phyloP scores from a whole-genome alignment of 1,284 basidiomycete genomes.

The Vanrija humicola region DNA sequence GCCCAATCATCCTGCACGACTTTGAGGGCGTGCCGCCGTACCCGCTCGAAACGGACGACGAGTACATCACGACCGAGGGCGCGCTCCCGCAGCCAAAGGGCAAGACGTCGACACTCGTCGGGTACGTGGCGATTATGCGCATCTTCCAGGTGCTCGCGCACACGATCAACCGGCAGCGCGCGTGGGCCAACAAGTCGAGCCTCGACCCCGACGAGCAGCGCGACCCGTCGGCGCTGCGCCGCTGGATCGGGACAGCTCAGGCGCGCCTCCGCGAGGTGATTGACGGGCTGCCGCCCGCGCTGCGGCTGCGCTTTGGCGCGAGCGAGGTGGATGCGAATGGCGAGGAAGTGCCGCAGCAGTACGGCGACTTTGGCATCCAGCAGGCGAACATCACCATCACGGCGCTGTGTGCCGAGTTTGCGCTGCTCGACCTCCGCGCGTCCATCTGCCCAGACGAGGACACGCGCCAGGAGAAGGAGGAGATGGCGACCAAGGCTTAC shows the following conservation, averaged over 20 bases:
- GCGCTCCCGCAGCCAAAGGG: slow-evolving; percentile 12
- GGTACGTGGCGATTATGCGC: slow-evolving; percentile 20
- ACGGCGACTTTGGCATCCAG: slow-evolving; percentile 24
- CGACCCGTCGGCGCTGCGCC: background rate
- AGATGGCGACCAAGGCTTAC: slow-evolving; percentile 25
- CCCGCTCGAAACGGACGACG: slow-evolving; percentile 33
- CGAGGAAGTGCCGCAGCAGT: slow-evolving; percentile 7
- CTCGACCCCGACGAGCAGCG: background rate
- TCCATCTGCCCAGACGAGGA: slow-evolving; percentile 22
- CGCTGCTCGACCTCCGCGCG: slow-evolving; percentile 27
- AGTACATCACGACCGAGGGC: slow-evolving; percentile 22
- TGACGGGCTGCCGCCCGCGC: slow-evolving; percentile 1
- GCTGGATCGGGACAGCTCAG: slow-evolving; percentile 7
- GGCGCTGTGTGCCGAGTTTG: slow-evolving; percentile 26
- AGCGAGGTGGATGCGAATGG: slow-evolving; percentile 6
- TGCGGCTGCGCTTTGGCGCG: background rate
- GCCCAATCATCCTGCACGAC: slow-evolving; percentile 21
- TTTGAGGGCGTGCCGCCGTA: slow-evolving; percentile 26
- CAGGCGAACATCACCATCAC: slow-evolving; percentile 31
- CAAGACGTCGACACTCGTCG: slow-evolving; percentile 21
- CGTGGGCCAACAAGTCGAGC: slow-evolving; percentile 10
- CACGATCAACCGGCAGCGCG: slow-evolving; percentile 25
- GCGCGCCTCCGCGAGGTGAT: slow-evolving; percentile 2
- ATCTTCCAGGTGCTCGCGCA: slow-evolving; percentile 28
- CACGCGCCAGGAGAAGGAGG: slow-evolving; percentile 22